Evolutionary conservation across 1,139 yeast genomes (phyloP), one percentile per base, ranked within the genome.

Genomic region (Yamadazyma jaroonii): DNA sequence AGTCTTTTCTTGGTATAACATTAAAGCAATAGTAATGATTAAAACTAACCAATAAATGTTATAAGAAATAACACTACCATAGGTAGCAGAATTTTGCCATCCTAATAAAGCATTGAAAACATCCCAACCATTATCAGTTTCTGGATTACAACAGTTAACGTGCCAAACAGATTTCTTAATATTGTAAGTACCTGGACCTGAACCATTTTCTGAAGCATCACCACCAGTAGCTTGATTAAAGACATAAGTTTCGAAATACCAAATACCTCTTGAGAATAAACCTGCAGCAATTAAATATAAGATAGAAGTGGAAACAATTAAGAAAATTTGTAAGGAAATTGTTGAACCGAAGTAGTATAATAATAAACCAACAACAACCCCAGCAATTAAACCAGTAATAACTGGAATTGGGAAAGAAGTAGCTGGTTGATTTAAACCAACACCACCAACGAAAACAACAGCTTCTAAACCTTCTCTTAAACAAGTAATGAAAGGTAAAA

Each of bases 401-500:
- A 87, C 95, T 9, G 96, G 92, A 47, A 89, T 62, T 42, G 96
- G 96, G 72, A 87, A 85, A 0, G 96, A 78, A 5, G 82, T 62
- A 10, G 89, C 79, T 30, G 47, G 48, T 37, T 42, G 37, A 34
- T 38, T 40, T 25, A 89, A 74, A 48, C 95, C 95, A 31, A 89
- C 86, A 53, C 96, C 96, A 29, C 96, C 96, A 40, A 88, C 83
- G 55, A 87, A 87, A 17, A 87, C 90, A 35, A 88, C 92, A 3
- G 95, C 96, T 67, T 88, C 96, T 47, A 88, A 69, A 46, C 96
- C 96, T 72, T 88, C 96, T 68, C 96, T 79, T 44, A 88, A 70
- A 36, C 88, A 84, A 14, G 96, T 88, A 50, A 88, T 72, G 48
- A 85, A 81, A 11, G 96, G 96, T 47, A 88, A 66, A 39, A 87